phyloP scores from a whole-genome alignment of 2,329 filamentous ascomycete genomes.

The Trichophaea hybrida region DNA sequence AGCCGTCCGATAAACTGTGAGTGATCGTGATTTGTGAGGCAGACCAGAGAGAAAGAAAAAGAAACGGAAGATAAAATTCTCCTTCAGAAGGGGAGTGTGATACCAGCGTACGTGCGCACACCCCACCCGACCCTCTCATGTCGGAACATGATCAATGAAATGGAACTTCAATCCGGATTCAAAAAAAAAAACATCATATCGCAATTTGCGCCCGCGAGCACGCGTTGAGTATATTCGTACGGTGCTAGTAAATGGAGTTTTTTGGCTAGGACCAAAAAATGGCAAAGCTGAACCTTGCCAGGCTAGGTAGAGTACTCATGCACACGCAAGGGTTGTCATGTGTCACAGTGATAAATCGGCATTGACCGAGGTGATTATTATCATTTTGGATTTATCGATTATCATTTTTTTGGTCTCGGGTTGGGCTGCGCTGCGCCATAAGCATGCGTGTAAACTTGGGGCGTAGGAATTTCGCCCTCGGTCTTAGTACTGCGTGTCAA shows the following conservation, averaged over 20 bases:
- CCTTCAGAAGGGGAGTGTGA: too few species aligned
- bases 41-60: background rate
- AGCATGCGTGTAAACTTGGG: too few species aligned
- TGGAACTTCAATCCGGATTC: background rate
- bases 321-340: background rate
- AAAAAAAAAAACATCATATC: background rate
- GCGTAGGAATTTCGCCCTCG: too few species aligned
- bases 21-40: background rate
- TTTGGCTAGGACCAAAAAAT: background rate
- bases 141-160: background rate
- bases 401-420: too few species aligned
- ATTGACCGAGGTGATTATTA: background rate
- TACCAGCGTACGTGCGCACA: background rate
- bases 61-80: background rate
- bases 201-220: background rate
- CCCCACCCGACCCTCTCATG: background rate
- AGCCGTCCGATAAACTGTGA: background rate
- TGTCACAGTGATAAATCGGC: background rate
- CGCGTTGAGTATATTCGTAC: background rate
- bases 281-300: background rate
- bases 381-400: too few species aligned
- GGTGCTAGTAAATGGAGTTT: background rate
- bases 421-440: too few species aligned
- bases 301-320: too few species aligned
- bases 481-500: too few species aligned